Evolutionary conservation across 2,329 filamentous ascomycete genomes (phyloP).

Genomic region (Fusarium xylarioides): DNA sequence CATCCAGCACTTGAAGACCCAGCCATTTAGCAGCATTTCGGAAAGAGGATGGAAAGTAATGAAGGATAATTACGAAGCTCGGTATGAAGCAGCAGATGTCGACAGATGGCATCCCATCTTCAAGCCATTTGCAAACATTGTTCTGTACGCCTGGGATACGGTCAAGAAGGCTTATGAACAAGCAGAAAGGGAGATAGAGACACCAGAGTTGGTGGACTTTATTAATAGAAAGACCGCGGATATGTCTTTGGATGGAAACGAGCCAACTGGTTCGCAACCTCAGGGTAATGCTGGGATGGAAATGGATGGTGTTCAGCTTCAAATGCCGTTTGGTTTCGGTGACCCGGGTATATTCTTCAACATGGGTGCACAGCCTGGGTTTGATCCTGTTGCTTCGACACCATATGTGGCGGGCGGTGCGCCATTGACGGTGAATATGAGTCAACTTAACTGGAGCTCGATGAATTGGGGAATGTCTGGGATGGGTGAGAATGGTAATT

Average conservation of each 20-base stretch:
- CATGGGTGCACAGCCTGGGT: not conserved
- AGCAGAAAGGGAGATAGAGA: not conserved
- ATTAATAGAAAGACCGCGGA: not conserved
- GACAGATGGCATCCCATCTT: not conserved
- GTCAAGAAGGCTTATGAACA: not conserved
- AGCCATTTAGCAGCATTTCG: not conserved
- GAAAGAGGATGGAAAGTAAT: not conserved
- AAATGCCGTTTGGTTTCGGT: not conserved
- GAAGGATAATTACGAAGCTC: not conserved
- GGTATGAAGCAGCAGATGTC: not conserved
- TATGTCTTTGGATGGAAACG: not conserved
- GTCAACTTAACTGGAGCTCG: not conserved
- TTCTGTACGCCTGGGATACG: not conserved
- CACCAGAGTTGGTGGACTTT: not conserved
- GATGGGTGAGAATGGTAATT: not conserved
- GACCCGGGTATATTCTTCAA: not conserved
- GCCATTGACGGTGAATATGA: not conserved
- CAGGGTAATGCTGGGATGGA: not conserved
- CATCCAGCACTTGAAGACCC: constrained; percentile 44
- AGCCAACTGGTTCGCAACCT: fast-evolving
- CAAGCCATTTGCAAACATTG: not conserved
- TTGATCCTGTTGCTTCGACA: not conserved
- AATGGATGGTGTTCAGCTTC: not conserved
- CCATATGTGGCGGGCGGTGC: not conserved
- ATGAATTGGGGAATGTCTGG: not conserved